Percentiles rank a stretch among this genome's conserved stretches.
Conservation (phyloP, 1,139 yeast species). For the Hyphopichia burtonii region DNA sequence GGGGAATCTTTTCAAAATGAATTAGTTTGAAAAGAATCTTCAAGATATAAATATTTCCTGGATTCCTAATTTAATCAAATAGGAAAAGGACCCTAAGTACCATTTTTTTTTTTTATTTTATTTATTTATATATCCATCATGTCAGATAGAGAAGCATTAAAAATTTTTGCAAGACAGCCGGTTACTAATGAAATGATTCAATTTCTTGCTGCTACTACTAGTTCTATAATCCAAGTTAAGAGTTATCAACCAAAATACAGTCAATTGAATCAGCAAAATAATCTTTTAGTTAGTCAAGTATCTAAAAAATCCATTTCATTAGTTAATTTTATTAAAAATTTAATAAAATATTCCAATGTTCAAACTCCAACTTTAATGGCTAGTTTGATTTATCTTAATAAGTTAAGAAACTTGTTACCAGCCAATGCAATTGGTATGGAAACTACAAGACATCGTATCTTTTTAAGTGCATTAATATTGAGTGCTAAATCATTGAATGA, state of each 20-base stretch:
- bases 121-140: conserved; percentile 12
- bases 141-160: conserved; percentile 63
- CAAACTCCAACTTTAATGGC: conserved; percentile 97
- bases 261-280: conserved; percentile 11
- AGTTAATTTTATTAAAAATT: conserved; percentile 62
- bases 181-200: conserved; percentile 78
- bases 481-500: conserved; percentile 92
- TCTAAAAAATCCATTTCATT: conserved; percentile 32
- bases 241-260: conserved; percentile 21
- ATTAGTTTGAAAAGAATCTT: no score
- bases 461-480: conserved; percentile 80
- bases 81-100: no score
- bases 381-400: conserved; percentile 75
- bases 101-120: neutral
- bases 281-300: conserved; percentile 24
- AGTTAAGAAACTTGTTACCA: conserved; percentile 75
- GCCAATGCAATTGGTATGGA: conserved; percentile 90
- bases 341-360: conserved; percentile 81
- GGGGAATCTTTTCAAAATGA: no score
- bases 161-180: conserved; percentile 71
- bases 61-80: no score
- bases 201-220: conserved; percentile 76
- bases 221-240: conserved; percentile 67
- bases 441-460: conserved; percentile 90
- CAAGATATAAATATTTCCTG: no score